Conservation (phyloP, 257 asterid genomes). For the Solanum piurae region DNA sequence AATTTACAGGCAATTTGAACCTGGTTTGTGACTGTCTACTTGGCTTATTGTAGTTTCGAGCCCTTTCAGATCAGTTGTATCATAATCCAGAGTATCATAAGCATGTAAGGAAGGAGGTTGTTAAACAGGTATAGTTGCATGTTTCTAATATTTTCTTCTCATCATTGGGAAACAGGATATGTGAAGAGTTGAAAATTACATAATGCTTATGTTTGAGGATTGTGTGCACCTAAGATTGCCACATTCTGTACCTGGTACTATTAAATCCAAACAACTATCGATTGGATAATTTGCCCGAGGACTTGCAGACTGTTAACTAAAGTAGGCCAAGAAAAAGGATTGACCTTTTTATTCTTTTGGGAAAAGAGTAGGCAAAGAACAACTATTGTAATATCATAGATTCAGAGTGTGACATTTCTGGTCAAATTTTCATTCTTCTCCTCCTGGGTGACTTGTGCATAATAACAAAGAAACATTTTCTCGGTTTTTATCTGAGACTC, state of each 20-base stretch:
- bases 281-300: background rate
- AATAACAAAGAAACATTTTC: background rate
- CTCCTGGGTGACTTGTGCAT: background rate
- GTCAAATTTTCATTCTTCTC: background rate
- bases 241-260: background rate
- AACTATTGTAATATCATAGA: background rate
- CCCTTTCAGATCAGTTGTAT: conserved; percentile 86
- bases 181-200: background rate
- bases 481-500: background rate
- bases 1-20: background rate
- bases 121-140: conserved; percentile 55
- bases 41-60: conserved; percentile 51
- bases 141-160: background rate
- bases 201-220: background rate
- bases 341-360: background rate
- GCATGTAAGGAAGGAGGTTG: conserved; percentile 64
- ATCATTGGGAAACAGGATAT: background rate
- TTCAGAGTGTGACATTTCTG: background rate
- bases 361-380: background rate
- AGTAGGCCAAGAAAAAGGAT: background rate
- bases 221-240: background rate
- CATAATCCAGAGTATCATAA: conserved; percentile 70
- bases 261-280: background rate
- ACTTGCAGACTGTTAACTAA: background rate
- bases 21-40: background rate